These are phyloP conservation scores for Rubia balearica DNA, from an alignment of 305 asterid genomes.

Conservation along the genomic window DNA sequence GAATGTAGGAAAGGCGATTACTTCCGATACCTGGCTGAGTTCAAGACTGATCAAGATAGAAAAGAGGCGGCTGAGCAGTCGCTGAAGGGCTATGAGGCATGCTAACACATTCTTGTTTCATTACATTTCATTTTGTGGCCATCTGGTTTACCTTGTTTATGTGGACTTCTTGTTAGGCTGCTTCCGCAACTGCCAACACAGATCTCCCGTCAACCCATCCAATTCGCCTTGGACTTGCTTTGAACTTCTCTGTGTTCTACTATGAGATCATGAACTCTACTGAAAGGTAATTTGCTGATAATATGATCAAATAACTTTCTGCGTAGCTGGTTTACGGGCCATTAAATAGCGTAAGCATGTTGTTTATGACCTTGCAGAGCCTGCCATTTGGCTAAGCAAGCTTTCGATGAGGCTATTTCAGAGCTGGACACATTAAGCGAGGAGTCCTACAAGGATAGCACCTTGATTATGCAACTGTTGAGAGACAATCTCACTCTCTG, in stretches of 20 bases:
- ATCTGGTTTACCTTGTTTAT: conserved; percentile 7
- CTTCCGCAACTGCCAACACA: conserved; percentile 59
- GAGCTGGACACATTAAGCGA: conserved; percentile 38
- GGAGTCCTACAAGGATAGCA: conserved; percentile 41
- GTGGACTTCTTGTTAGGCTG: conserved; percentile 40
- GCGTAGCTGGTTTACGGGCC: not conserved
- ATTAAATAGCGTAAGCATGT: not conserved
- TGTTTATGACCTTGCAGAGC: conserved; percentile 24
- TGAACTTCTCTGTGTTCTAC: conserved; percentile 87
- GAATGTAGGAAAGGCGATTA: conserved; percentile 42
- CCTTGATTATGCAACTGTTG: conserved; percentile 39
- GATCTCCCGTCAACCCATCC: conserved; percentile 92
- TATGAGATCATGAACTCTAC: conserved; percentile 92
- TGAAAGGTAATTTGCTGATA: conserved; percentile 43
- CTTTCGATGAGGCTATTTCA: conserved; percentile 39
- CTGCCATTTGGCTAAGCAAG: conserved; percentile 40
- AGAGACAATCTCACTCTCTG: conserved; percentile 43
- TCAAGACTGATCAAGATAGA: conserved; percentile 34
- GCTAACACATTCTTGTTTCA: conserved; percentile 9
- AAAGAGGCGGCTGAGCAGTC: conserved; percentile 43
- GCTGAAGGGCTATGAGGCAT: conserved; percentile 36
- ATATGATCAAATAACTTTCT: not conserved
- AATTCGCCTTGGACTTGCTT: conserved; percentile 82
- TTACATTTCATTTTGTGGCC: not conserved
- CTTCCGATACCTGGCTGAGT: conserved; percentile 42